These are phyloP conservation scores for Leccinum disarticulatum DNA, from an alignment of 768 basidiomycete species.

Conservation along the genomic window DNA sequence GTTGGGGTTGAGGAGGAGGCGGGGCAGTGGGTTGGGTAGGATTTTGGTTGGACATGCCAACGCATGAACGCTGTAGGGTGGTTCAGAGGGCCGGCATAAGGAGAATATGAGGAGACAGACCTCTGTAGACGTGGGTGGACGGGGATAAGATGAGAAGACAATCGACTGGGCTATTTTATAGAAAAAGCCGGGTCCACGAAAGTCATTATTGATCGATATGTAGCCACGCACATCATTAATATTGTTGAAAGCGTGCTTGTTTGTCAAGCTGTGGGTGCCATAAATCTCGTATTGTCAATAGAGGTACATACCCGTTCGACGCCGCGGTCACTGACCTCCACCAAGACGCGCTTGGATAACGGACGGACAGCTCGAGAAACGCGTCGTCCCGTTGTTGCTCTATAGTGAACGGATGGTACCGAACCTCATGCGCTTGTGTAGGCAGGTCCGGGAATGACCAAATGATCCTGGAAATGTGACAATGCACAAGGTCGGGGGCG, in stretches of 20 bases:
- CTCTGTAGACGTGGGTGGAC: slow-evolving; percentile 1
- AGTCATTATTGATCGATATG: slow-evolving; percentile 35
- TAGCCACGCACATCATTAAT: slow-evolving; percentile 12
- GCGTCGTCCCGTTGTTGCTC: slow-evolving; percentile 6
- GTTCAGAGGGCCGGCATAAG: background rate
- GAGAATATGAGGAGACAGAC: background rate
- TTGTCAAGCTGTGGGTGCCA: slow-evolving; percentile 44
- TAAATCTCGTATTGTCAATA: background rate
- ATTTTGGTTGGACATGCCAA: slow-evolving; percentile 19
- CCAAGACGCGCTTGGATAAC: no score
- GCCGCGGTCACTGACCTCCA: background rate
- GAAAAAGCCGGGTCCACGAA: slow-evolving; percentile 20
- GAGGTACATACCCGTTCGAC: background rate
- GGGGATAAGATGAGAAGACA: background rate
- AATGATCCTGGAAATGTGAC: no score
- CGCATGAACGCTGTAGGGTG: slow-evolving; percentile 4
- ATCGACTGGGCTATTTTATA: slow-evolving; percentile 24
- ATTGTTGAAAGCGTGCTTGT: slow-evolving; percentile 37
- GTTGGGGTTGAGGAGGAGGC: background rate
- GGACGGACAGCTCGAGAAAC: no score
- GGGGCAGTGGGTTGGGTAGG: slow-evolving; percentile 12
- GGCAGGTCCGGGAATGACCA: background rate
- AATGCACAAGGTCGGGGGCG: no score
- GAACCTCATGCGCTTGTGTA: background rate
- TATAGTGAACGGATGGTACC: slow-evolving; percentile 3